Base-by-base conservation (phyloP, 2,329 filamentous ascomycete genomes). In the Lecanicillium sp. region DNA sequence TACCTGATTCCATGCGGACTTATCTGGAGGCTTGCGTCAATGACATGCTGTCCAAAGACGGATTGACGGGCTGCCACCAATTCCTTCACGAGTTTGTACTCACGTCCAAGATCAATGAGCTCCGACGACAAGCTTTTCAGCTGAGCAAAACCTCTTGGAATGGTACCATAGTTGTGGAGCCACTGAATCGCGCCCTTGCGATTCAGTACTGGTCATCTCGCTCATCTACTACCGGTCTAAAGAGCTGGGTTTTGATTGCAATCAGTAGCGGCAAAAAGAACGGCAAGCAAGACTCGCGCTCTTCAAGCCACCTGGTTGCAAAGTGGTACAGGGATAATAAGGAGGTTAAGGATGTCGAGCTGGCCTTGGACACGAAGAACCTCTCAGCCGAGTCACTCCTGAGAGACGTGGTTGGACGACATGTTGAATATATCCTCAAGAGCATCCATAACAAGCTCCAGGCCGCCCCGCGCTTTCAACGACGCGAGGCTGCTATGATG, bases 241-340 rank as follows among this genome's bases (percentile, higher is more conserved):
- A 94, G 65, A 94, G 80, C 56, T 98, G 92, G 90, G 70, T 98
- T 34, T 81, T 96, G 47, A 69, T 98, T 36, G 89, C 88, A 9
- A 75, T 95, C 27, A 73, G 79, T 43, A 88, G 80, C 53, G 81
- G 81, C 38, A 70, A 67, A 41, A 55, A 58, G 30, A 60, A 62
- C 9, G 58, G 51, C 11, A 51, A 57, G 11, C 45, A 57, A 2
- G 63, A 70, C 36, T 53, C 62, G 4, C 69, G 64, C 42, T 50
- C 62, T 2, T 63, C 72, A 1, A 83, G 78, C 47, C 62, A 59
- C 34, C 56, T 92, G 33, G 70, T 65, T 3, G 63, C 81, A 29
- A 80, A 86, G 47, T 98, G 92, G 90, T 88, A 94, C 58, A 79
- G 85, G 41, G 81, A 90, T 52, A 81, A 80, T 45, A 80, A 83